Evolutionary conservation across 1,139 yeast genomes (phyloP).

Genomic region (Pichia sp.): DNA sequence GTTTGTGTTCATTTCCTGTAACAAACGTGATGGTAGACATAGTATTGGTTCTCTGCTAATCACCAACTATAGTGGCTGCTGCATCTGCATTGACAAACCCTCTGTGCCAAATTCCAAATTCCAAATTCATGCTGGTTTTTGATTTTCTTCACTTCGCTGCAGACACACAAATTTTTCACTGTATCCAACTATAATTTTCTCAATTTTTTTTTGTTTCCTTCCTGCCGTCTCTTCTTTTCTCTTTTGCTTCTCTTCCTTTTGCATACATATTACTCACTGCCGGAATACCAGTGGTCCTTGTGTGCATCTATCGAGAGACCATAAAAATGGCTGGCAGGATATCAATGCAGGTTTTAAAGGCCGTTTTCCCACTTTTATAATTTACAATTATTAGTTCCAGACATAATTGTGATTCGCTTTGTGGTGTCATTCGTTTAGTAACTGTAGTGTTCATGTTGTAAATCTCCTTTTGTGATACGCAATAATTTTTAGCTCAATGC

Average conservation of each 20-base stretch:
- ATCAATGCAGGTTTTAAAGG: slow-evolving; percentile 9
- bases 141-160: background rate
- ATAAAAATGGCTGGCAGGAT: slow-evolving; percentile 34
- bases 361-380: slow-evolving; percentile 22
- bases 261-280: slow-evolving; percentile 27
- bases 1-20: slow-evolving; percentile 79
- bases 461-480: background rate
- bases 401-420: slow-evolving; percentile 26
- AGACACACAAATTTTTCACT: background rate
- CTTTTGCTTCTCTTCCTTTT: background rate
- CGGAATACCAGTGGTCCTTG: slow-evolving; percentile 32
- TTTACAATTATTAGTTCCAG: slow-evolving; percentile 15
- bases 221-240: background rate
- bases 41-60: background rate
- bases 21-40: slow-evolving; percentile 44
- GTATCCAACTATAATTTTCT: background rate
- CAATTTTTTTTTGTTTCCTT: background rate
- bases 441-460: background rate
- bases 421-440: slow-evolving; percentile 18
- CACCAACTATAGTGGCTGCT: background rate
- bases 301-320: slow-evolving; percentile 26
- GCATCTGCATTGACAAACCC: background rate
- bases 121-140: background rate
- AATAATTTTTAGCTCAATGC: too few species aligned
- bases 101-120: background rate